Evolutionary conservation across 2,329 filamentous ascomycete species (phyloP).

Genomic region (Colletotrichum tanaceti): DNA sequence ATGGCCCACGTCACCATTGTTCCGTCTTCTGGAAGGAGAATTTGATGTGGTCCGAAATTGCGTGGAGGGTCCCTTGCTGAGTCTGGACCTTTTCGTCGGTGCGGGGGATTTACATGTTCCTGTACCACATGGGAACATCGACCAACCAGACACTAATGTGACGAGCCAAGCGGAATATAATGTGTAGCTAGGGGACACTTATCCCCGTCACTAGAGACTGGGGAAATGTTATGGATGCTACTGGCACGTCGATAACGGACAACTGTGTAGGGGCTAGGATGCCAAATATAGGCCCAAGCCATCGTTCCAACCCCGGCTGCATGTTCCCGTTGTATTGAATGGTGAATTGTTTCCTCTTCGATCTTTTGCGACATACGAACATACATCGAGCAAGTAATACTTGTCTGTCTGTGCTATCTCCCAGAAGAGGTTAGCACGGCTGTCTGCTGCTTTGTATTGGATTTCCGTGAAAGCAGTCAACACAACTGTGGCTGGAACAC

Average conservation of each 20-base stretch:
- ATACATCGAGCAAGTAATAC: background rate
- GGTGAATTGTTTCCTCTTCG: too few relatives aligned
- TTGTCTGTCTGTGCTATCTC: background rate
- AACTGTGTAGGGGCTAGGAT: too few relatives aligned
- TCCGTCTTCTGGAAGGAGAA: background rate
- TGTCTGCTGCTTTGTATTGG: background rate
- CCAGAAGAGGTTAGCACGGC: background rate
- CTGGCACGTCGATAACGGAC: background rate
- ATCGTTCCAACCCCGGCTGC: background rate
- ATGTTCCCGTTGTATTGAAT: background rate
- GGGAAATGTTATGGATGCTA: background rate
- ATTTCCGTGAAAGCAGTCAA: background rate
- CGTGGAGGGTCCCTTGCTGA: constrained; percentile 41
- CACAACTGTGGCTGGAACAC: background rate
- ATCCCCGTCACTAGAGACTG: background rate
- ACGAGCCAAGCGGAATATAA: background rate
- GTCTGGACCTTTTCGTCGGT: constrained; percentile 42
- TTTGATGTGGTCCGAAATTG: constrained; percentile 31
- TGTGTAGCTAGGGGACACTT: too few relatives aligned
- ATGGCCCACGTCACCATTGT: constrained; percentile 9
- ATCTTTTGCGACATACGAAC: background rate
- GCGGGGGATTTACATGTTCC: constrained; percentile 38
- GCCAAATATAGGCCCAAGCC: background rate
- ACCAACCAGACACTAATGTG: constrained; percentile 41
- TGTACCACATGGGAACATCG: constrained; percentile 28